Percentiles rank a stretch among this genome's conserved stretches.
Conservation (phyloP, 1,139 yeast genomes). For the Saccharomyces hybrid region DNA sequence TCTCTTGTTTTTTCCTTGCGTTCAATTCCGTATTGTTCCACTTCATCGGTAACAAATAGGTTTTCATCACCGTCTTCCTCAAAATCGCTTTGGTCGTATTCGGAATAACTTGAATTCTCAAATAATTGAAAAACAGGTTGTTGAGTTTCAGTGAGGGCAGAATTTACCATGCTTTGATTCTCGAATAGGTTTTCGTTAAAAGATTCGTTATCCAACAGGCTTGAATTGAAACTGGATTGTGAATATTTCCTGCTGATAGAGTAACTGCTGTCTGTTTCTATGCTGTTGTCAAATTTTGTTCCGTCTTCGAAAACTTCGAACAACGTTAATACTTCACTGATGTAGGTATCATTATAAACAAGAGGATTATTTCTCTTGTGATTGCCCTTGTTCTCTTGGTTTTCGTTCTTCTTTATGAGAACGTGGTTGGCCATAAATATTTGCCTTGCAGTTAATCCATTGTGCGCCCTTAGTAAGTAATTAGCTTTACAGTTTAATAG, state of each 20-base stretch:
- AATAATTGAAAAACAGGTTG: slow-evolving; percentile 24
- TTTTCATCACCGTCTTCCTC: slow-evolving; percentile 32
- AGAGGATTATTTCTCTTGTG: slow-evolving; percentile 11
- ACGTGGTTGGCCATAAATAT: slow-evolving; percentile 37
- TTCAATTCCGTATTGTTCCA: slow-evolving; percentile 14
- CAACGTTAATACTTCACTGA: background rate
- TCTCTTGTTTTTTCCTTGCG: slow-evolving; percentile 4
- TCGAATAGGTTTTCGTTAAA: slow-evolving; percentile 10
- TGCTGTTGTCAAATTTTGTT: slow-evolving; percentile 2
- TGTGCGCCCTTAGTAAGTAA: slow-evolving; percentile 47
- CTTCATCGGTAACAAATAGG: slow-evolving; percentile 16
- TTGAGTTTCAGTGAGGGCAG: slow-evolving; percentile 10
- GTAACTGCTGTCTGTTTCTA: slow-evolving; percentile 2
- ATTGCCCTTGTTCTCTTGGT: slow-evolving; percentile 4
- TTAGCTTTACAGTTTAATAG: slow-evolving; percentile 49
- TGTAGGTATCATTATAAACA: background rate
- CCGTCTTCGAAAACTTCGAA: slow-evolving; percentile 1
- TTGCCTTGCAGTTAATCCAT: slow-evolving; percentile 46
- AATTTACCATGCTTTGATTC: slow-evolving; percentile 9
- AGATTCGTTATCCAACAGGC: slow-evolving; percentile 45
- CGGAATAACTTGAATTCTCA: slow-evolving; percentile 24
- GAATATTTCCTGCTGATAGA: slow-evolving; percentile 18
- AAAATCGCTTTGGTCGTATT: slow-evolving; percentile 23
- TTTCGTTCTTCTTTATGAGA: background rate
- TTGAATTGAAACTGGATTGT: slow-evolving; percentile 46